phyloP scores from a whole-genome alignment of 2,329 filamentous ascomycete genomes.

The Mycocentrospora acerina region DNA sequence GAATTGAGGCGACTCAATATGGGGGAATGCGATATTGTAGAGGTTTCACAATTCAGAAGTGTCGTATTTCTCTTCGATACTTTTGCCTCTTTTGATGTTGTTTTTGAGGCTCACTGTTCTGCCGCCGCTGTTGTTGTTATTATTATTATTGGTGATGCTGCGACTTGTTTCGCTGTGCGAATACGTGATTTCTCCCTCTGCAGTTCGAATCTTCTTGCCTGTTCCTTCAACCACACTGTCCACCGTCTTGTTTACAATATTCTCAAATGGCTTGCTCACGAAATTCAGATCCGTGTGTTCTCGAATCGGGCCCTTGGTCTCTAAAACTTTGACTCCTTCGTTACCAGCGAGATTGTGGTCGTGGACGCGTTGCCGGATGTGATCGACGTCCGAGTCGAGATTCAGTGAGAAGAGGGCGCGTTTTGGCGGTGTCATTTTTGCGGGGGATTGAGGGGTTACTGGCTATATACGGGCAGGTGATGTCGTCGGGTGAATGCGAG shows the following conservation, averaged over 20 bases:
- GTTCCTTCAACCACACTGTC: slow-evolving; percentile 33
- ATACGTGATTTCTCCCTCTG: slow-evolving; percentile 26
- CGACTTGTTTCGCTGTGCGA: slow-evolving; percentile 12
- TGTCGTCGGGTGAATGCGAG: slow-evolving; percentile 17
- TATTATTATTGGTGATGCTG: no score
- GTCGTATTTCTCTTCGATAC: slow-evolving; percentile 35
- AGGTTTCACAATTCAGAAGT: slow-evolving; percentile 29
- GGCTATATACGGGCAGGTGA: slow-evolving; percentile 23
- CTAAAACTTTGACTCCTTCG: slow-evolving; percentile 38
- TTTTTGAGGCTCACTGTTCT: slow-evolving; percentile 9
- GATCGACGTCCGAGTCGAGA: slow-evolving; percentile 43
- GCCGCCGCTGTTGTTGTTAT: slow-evolving; percentile 3
- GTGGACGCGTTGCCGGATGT: slow-evolving; percentile 41
- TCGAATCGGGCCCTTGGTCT: slow-evolving; percentile 36
- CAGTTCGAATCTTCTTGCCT: slow-evolving; percentile 24
- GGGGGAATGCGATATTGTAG: no score
- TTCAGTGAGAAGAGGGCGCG: slow-evolving; percentile 42
- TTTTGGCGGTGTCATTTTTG: slow-evolving; percentile 27
- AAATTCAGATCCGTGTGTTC: slow-evolving; percentile 35
- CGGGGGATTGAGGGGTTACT: slow-evolving; percentile 3
- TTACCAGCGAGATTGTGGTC: slow-evolving; percentile 35
- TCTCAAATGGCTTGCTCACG: slow-evolving; percentile 41
- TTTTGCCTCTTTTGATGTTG: slow-evolving; percentile 12
- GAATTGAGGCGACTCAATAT: no score
- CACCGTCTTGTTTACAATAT: slow-evolving; percentile 31